Base-by-base conservation (phyloP, 768 basidiomycete genomes). In the Podaxis sp. region DNA sequence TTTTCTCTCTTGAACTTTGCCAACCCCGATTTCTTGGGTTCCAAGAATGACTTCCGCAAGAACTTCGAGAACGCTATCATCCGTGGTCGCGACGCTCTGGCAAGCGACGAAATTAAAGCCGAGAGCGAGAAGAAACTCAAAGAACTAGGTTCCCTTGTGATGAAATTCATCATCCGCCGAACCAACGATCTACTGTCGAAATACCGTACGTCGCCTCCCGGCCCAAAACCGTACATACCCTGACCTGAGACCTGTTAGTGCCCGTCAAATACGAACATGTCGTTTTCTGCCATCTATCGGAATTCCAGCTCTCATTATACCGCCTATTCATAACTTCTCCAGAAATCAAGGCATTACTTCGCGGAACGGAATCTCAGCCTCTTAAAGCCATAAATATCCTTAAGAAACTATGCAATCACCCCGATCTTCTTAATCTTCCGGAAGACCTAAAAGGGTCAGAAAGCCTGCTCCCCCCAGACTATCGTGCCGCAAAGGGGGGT, bases 181-280 rank as follows among this genome's bases (percentile, higher is more conserved):
- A 96, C 95, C 25, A 98, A 98, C 70, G 95, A 97, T 69, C 76
- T 98, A 22, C 79, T 98, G 46, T 96, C 94, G 12, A 98, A 98
- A 79, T 98, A 98, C 69, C 75, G 95, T 96, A 64, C 66, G 93
- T 85, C 9, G 29, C 41, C 25, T 58, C 52, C 49, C n/a, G 27
- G 59, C 19, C 12, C 40, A 17, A 50, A n/a, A 13, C 51, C 19
- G 47, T n/a, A 50, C 15, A 49, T 67, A 63, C 52, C 41, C 17
- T 63, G 61, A 52, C 66, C 59, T 61, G 38, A 65, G 49, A 11
- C 19, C 25, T 53, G 56, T 1, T 69, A 98, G 96, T 99, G 29
- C 97, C 97, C 8, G 94, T 99, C 76, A 99, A 99, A 74, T 98
- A 98, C 76, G 97, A 98, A 73, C 94, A 98, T 63, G 91, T 98